Evolutionary conservation across 192 early-diverging fungal species (phyloP).

Genomic region (Umbelopsis sp.): DNA sequence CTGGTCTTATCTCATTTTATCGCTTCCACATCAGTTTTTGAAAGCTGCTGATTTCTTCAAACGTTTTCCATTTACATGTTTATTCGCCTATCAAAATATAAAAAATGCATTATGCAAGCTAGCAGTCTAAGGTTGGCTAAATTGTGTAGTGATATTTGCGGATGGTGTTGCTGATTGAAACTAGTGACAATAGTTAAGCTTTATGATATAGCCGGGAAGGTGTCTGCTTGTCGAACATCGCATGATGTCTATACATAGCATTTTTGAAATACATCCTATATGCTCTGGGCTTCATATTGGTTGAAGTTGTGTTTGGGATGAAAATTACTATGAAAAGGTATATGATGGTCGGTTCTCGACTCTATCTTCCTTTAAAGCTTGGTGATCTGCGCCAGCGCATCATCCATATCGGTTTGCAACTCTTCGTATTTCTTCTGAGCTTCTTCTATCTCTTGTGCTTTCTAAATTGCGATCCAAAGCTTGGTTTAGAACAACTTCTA

Average conservation of each 20-base stretch:
- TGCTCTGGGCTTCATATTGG: no score
- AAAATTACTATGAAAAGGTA: background rate
- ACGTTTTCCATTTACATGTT: conserved; percentile 6
- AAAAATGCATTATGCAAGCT: conserved; percentile 7
- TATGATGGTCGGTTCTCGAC: background rate
- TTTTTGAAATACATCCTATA: no score
- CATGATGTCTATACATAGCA: no score
- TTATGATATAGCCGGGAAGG: no score
- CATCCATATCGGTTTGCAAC: conserved; percentile 34
- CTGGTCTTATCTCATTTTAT: background rate
- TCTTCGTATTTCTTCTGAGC: conserved; percentile 32
- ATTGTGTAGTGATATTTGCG: background rate
- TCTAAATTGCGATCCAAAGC: background rate
- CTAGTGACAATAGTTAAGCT: no score
- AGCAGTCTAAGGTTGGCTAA: background rate
- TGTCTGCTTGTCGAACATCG: no score
- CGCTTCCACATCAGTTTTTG: background rate
- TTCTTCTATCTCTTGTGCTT: conserved; percentile 16
- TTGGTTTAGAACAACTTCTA: background rate
- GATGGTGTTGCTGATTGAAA: no score
- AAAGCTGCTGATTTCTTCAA: background rate
- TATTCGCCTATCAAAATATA: conserved; percentile 17
- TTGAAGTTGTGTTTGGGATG: no score
- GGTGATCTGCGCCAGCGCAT: conserved; percentile 26
- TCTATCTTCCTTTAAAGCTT: conserved; percentile 18